These are phyloP conservation scores for Dendrobium nobile DNA, from an alignment of 106 monocot species.

Conservation along the genomic window DNA sequence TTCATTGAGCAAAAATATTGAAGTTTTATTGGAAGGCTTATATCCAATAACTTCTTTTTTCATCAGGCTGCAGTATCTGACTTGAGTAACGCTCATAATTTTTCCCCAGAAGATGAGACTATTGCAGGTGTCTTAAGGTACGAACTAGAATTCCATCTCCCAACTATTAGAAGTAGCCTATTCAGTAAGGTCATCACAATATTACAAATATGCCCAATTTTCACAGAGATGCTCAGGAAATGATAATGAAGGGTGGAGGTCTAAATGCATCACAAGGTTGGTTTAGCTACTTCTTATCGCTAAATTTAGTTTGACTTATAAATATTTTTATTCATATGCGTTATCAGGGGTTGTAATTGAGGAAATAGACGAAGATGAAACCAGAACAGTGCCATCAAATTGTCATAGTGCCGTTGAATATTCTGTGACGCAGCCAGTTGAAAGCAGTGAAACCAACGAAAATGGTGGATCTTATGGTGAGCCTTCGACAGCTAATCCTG, in stretches of 20 bases:
- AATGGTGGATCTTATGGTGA: slow-evolving; percentile 15
- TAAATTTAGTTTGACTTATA: no score
- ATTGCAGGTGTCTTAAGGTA: slow-evolving; percentile 74
- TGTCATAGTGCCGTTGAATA: slow-evolving; percentile 18
- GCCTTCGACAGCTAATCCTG: slow-evolving; percentile 14
- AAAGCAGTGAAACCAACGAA: slow-evolving; percentile 22
- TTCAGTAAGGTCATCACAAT: not conserved
- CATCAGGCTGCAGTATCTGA: slow-evolving; percentile 76
- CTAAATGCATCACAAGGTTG: slow-evolving; percentile 20
- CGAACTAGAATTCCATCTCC: not conserved
- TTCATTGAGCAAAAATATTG: not conserved
- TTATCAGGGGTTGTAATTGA: slow-evolving; percentile 70
- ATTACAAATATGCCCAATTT: not conserved
- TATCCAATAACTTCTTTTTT: not conserved
- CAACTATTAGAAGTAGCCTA: not conserved
- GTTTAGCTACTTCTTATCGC: not conserved
- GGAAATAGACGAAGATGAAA: slow-evolving; percentile 65
- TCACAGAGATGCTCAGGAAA: slow-evolving; percentile 68
- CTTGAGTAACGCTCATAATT: slow-evolving; percentile 62
- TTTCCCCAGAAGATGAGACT: slow-evolving; percentile 94
- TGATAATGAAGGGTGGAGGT: slow-evolving; percentile 26
- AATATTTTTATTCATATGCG: not conserved
- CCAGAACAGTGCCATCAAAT: slow-evolving; percentile 18
- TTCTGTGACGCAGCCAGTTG: slow-evolving; percentile 24
- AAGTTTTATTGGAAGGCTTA: not conserved